Evolutionary conservation across 345 rosid genomes (phyloP).

Genomic region (Chamaenerion angustifolium): DNA sequence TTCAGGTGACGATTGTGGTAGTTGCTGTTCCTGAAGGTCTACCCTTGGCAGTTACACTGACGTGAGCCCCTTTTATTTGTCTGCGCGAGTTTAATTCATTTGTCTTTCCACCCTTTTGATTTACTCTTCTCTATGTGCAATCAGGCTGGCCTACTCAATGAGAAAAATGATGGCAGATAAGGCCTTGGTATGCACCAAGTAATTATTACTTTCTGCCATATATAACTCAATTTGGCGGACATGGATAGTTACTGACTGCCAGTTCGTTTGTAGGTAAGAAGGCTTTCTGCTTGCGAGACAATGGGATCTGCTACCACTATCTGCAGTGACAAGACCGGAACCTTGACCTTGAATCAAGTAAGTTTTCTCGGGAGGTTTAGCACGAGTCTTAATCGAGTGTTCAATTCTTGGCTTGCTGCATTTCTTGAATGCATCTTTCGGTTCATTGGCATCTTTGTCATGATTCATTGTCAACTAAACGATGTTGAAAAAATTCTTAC

Average conservation of each 20-base stretch:
- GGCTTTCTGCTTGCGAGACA: constrained; percentile 96
- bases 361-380: too few relatives aligned
- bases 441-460: too few relatives aligned
- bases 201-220: neutral
- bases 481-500: too few relatives aligned
- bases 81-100: neutral
- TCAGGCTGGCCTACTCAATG: constrained; percentile 94
- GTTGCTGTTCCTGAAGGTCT: constrained; percentile 99
- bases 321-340: constrained; percentile 97
- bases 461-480: too few relatives aligned
- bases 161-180: constrained; percentile 98
- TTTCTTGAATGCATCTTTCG: too few relatives aligned
- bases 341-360: constrained; percentile 45
- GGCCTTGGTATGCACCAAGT: constrained; percentile 53
- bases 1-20: constrained; percentile 89
- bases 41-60: constrained; percentile 91
- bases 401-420: too few relatives aligned
- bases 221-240: neutral
- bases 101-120: too few relatives aligned
- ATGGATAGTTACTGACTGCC: constrained; percentile 3
- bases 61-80: constrained; percentile 35
- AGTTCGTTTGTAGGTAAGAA: constrained; percentile 55
- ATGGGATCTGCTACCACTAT: constrained; percentile 98
- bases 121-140: neutral
- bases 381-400: too few relatives aligned